phyloP scores from a whole-genome alignment of 2,329 filamentous ascomycete species.

The Periconia digitata region DNA sequence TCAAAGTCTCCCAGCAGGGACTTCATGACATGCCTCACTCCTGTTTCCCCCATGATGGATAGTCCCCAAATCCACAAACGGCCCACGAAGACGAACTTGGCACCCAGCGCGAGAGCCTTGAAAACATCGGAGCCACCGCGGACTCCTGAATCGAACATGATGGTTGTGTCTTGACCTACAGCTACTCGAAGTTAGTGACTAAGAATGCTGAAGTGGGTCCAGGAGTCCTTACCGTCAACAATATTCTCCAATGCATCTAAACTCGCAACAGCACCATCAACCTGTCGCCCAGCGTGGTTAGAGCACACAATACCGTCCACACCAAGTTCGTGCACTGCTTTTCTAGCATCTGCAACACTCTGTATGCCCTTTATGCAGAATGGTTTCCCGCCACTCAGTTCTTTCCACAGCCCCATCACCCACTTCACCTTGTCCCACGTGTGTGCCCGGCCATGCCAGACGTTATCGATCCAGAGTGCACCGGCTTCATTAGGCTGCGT shows the following conservation, averaged over 20 bases:
- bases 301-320: conserved; percentile 69
- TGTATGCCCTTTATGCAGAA: conserved; percentile 73
- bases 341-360: conserved; percentile 63
- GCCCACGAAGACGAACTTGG: conserved; percentile 64
- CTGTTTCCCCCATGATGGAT: conserved; percentile 61
- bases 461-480: conserved; percentile 64
- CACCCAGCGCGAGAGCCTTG: conserved; percentile 63
- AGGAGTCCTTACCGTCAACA: conserved; percentile 45
- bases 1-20: conserved; percentile 64
- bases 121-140: conserved; percentile 60
- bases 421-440: conserved; percentile 69
- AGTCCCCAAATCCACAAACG: conserved; percentile 63
- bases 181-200: conserved; percentile 26
- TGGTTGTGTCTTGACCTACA: conserved; percentile 53
- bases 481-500: conserved; percentile 57
- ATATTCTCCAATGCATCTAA: conserved; percentile 64
- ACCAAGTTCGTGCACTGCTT: conserved; percentile 58
- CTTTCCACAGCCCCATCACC: conserved; percentile 61
- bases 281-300: conserved; percentile 71
- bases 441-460: conserved; percentile 65
- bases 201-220: neutral
- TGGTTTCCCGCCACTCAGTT: conserved; percentile 57
- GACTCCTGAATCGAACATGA: conserved; percentile 64
- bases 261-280: conserved; percentile 62
- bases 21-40: conserved; percentile 64